Evolutionary conservation across 495 filamentous ascomycete genomes (phyloP).

Genomic region (Trichoderma virens): DNA sequence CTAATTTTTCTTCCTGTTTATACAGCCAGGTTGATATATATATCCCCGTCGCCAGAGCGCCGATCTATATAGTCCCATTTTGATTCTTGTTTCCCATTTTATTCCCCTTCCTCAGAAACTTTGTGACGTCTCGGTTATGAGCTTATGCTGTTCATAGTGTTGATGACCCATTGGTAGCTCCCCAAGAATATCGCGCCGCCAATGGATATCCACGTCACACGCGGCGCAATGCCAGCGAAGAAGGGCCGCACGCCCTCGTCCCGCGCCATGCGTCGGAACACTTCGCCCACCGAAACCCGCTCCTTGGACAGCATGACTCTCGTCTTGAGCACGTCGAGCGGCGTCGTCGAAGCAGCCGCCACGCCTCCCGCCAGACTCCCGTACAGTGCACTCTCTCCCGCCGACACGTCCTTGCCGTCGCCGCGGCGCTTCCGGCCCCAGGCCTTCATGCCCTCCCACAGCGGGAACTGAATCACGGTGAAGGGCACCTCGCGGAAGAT

Average conservation of each 20-base stretch:
- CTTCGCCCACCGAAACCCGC: conserved; percentile 46
- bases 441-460: conserved; percentile 88
- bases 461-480: conserved; percentile 90
- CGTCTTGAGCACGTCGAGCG: conserved; percentile 94
- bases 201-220: conserved; percentile 87
- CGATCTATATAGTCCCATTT: not conserved
- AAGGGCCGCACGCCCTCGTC: conserved; percentile 70
- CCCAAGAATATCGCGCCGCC: conserved; percentile 94
- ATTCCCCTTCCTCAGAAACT: not conserved
- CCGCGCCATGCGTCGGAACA: conserved; percentile 59
- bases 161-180: conserved; percentile 87
- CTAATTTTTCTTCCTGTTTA: conserved; percentile 8
- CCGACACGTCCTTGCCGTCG: conserved; percentile 50
- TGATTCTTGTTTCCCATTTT: not conserved
- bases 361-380: conserved; percentile 78
- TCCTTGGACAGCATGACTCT: conserved; percentile 78
- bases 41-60: not conserved
- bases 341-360: conserved; percentile 84
- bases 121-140: not conserved
- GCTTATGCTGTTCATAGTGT: conserved; percentile 40
- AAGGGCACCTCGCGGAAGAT: conserved; percentile 96
- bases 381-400: conserved; percentile 75
- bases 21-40: conserved; percentile 11
- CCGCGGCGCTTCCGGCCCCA: conserved; percentile 34
- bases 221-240: conserved; percentile 80